These are phyloP conservation scores for Verbena officinalis DNA, from an alignment of 257 asterid species.

Conservation along the genomic window DNA sequence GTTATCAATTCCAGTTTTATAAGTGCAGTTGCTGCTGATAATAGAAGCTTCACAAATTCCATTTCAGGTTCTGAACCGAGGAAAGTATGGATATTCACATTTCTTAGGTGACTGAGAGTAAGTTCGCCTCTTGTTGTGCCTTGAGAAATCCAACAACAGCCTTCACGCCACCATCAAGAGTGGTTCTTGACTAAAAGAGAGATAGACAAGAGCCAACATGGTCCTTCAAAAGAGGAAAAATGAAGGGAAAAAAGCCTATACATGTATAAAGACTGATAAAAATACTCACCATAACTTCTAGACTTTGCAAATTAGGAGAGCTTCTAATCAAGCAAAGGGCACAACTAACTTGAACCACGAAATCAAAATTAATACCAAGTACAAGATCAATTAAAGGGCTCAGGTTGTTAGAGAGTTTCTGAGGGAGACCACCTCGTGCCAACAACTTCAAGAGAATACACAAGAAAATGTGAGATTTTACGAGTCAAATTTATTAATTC, in stretches of 20 bases:
- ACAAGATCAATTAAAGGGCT: neutral
- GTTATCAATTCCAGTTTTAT: neutral
- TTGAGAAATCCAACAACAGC: neutral
- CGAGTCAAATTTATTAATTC: neutral
- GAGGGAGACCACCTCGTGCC: neutral
- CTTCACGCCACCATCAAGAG: neutral
- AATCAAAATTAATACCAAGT: neutral
- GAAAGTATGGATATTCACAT: neutral
- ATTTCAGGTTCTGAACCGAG: neutral
- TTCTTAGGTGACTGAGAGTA: neutral
- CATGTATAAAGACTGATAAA: neutral
- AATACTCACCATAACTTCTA: neutral
- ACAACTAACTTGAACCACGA: neutral
- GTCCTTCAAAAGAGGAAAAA: neutral
- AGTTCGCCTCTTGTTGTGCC: neutral
- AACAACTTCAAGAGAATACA: neutral
- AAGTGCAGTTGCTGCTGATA: neutral
- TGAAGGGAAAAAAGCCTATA: neutral
- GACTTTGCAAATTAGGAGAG: neutral
- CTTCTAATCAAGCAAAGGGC: neutral
- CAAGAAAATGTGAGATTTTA: neutral
- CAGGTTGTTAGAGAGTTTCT: neutral
- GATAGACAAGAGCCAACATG: neutral
- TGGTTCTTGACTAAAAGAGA: neutral
- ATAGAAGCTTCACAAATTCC: conserved; percentile 3